phyloP scores from a whole-genome alignment of 768 basidiomycete species.

The Chalciporus piperatus region DNA sequence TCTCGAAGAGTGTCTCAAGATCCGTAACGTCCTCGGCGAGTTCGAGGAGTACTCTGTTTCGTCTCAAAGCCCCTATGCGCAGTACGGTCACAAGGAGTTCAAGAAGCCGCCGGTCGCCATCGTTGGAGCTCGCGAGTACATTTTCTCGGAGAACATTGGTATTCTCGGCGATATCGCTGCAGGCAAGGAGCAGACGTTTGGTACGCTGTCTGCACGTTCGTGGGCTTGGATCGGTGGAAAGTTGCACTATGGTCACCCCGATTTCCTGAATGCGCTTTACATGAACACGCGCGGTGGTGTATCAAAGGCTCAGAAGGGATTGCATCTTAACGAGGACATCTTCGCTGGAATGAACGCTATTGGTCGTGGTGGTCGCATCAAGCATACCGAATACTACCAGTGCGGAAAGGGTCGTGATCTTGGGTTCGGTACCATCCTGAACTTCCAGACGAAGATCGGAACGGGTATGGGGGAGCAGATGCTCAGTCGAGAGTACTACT shows the following conservation, averaged over 20 bases:
- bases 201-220: constrained; percentile 92
- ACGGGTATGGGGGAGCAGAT: constrained; percentile 99
- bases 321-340: constrained; percentile 99
- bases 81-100: constrained; percentile 88
- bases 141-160: constrained; percentile 99
- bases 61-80: constrained; percentile 87
- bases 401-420: constrained; percentile 99
- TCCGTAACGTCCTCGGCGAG: constrained; percentile 95
- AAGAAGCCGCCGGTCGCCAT: constrained; percentile 89
- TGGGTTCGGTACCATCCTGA: constrained; percentile 97
- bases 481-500: constrained; percentile 99
- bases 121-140: constrained; percentile 98
- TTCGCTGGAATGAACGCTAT: constrained; percentile 99
- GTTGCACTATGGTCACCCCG: constrained; percentile 98
- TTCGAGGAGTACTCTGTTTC: constrained; percentile 92
- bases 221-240: constrained; percentile 99
- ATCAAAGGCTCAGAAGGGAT: constrained; percentile 97
- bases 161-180: constrained; percentile 98
- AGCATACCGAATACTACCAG: constrained; percentile 99
- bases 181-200: constrained; percentile 99
- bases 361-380: constrained; percentile 94
- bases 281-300: constrained; percentile 99
- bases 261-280: constrained; percentile 96
- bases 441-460: constrained; percentile 99
- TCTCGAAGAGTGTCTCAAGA: constrained; percentile 98